Evolutionary conservation across 2,329 filamentous ascomycete species (phyloP), one percentile per base, ranked within the genome.

Genomic region (Periconia digitata): DNA sequence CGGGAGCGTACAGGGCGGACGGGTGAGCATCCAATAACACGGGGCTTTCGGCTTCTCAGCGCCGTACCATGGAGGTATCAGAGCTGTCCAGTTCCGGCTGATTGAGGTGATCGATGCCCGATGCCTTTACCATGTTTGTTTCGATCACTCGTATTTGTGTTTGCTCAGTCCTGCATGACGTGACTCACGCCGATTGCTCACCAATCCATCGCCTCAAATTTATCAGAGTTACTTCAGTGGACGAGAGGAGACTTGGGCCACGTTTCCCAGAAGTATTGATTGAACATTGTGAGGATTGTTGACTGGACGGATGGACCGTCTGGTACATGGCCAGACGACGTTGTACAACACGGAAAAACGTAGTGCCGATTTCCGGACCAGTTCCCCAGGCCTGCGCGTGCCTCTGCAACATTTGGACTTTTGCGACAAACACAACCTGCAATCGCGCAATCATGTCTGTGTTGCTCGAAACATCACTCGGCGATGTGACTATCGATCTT

Each of bases 401-500:
- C 27, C 3, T 32, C 4, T 32, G 12, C 37, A n/a, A n/a, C 2
- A 20, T 39, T 15, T 39, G 34, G n/a, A n/a, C n/a, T 40, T 39
- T 41, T 27, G 39, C 39, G 39, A 27, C 38, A 40, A 32, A 15
- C 27, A 15, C n/a, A 37, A 38, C 8, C 34, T 23, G 32, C 36
- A 35, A 22, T 21, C 13, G 8, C 32, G 27, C 17, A 44, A 44
- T 34, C 47, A 97, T 97, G 92, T 96, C 90, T 54, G 92, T 96
- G 46, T 81, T 97, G 23, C 80, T 99, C 43, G 92, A 99, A 75
- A 96, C 94, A 27, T 96, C 88, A 49, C 83, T 86, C 1, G 92
- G 92, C 65, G 94, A 99, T 72, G 88, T 99, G 65, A 92, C 96
- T 56, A 91, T 97, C 63, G 92, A 99, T 71, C 81, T 99, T 20